Evolutionary conservation across 2,329 filamentous ascomycete genomes (phyloP).

Genomic region (Botrytis galanthina): DNA sequence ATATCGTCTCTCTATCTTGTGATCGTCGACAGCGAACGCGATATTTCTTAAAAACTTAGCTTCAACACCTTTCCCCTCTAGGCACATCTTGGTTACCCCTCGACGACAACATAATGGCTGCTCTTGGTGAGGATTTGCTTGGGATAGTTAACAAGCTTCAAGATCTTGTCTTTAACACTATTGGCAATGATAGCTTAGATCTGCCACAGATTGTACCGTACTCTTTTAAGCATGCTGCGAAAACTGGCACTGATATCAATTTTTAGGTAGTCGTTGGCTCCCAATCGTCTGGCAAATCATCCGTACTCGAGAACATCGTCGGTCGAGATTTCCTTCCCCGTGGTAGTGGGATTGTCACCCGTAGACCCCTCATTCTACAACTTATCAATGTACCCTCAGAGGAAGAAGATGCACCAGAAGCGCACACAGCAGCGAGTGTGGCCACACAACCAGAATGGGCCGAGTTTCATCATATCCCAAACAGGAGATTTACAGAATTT

Average conservation of each 20-base stretch:
- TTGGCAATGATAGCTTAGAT: slow-evolving; percentile 96
- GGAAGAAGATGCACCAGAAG: slow-evolving; percentile 60
- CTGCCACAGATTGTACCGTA: slow-evolving; percentile 88
- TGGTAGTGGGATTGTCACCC: slow-evolving; percentile 93
- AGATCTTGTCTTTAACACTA: slow-evolving; percentile 98
- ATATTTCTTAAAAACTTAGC: slow-evolving; percentile 16
- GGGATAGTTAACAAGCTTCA: slow-evolving; percentile 97
- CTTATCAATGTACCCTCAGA: slow-evolving; percentile 91
- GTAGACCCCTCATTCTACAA: slow-evolving; percentile 91
- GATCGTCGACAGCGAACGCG: slow-evolving; percentile 17
- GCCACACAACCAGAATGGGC: slow-evolving; percentile 72
- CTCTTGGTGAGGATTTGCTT: slow-evolving; percentile 93
- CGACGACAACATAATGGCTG: slow-evolving; percentile 63
- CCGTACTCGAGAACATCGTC: slow-evolving; percentile 97
- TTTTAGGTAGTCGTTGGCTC: slow-evolving; percentile 92
- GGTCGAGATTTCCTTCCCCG: slow-evolving; percentile 95
- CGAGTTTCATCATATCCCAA: slow-evolving; percentile 93
- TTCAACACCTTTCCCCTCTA: slow-evolving; percentile 14
- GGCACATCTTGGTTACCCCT: slow-evolving; percentile 30
- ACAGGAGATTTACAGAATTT: slow-evolving; percentile 87
- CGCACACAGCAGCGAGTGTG: slow-evolving; percentile 75
- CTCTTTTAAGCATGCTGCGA: slow-evolving; percentile 32
- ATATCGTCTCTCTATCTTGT: slow-evolving; percentile 15
- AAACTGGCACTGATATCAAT: slow-evolving; percentile 25
- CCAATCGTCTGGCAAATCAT: slow-evolving; percentile 97